A percentile compares a stretch with the other conserved stretches of the same genome.
These are phyloP conservation scores for Anisodus tanguticus DNA, from an alignment of 257 asterid species.

Conservation along the genomic window DNA sequence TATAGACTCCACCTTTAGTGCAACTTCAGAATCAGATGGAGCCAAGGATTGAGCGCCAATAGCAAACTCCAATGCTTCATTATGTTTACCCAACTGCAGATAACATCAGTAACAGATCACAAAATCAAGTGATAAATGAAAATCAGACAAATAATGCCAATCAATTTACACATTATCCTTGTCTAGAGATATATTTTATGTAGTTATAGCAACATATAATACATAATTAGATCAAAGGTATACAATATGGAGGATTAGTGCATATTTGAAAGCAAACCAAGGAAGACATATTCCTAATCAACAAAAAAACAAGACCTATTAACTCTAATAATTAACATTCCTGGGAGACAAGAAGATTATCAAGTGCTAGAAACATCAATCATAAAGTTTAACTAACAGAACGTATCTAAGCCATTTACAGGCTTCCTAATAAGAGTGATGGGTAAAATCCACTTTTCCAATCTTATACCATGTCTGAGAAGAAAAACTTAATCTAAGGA, in stretches of 20 bases:
- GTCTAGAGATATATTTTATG: slow-evolving; percentile 10
- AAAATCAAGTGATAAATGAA: slow-evolving; percentile 10
- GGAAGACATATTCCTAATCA: not conserved
- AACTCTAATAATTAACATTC: not conserved
- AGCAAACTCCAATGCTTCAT: slow-evolving; percentile 87
- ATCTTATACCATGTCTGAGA: slow-evolving; percentile 10
- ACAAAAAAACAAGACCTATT: not conserved
- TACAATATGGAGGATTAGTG: slow-evolving; percentile 13
- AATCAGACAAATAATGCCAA: slow-evolving; percentile 14
- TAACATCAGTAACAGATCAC: slow-evolving; percentile 2
- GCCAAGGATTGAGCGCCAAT: slow-evolving; percentile 68
- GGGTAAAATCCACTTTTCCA: not conserved
- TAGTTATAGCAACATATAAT: not conserved
- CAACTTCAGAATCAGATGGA: slow-evolving; percentile 66
- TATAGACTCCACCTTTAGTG: slow-evolving; percentile 67
- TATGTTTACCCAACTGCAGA: slow-evolving; percentile 74
- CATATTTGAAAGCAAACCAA: not conserved
- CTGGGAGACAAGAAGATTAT: not conserved
- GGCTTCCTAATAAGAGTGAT: slow-evolving; percentile 13
- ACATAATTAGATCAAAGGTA: not conserved
- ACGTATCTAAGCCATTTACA: slow-evolving; percentile 18
- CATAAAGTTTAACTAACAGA: not conserved
- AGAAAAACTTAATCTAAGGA: slow-evolving; percentile 1
- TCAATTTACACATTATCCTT: not conserved
- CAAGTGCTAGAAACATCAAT: slow-evolving; percentile 6